Conservation (phyloP, 2,329 filamentous ascomycete species). For the Leptographium wingfieldii region DNA sequence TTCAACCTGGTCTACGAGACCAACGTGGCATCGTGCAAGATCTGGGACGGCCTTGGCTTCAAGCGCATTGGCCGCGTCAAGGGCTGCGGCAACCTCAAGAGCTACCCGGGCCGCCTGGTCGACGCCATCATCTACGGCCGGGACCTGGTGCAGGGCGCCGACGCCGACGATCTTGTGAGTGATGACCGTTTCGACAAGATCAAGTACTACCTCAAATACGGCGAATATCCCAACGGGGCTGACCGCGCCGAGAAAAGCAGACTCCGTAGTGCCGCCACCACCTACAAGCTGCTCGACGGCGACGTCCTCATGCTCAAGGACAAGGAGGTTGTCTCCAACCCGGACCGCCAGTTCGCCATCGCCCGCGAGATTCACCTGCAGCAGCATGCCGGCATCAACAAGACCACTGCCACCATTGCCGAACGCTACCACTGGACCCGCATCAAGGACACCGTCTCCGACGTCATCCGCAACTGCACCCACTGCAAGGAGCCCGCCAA, state of each 20-base stretch:
- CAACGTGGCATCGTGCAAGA: constrained; percentile 77
- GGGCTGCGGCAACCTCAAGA: constrained; percentile 55
- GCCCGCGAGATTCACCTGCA: constrained; percentile 61
- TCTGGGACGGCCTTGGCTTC: constrained; percentile 87
- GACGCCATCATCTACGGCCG: constrained; percentile 71
- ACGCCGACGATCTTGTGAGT: constrained; percentile 72
- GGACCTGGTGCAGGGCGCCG: constrained; percentile 41
- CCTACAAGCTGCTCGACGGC: constrained; percentile 72
- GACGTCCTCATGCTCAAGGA: constrained; percentile 93
- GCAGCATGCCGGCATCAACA: constrained; percentile 90
- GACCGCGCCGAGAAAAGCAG: constrained; percentile 93
- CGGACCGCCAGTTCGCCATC: constrained; percentile 81
- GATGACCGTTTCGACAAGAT: constrained; percentile 99
- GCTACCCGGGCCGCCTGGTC: constrained; percentile 54
- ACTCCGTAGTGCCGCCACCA: constrained; percentile 81
- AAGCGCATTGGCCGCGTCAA: constrained; percentile 81
- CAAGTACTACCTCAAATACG: constrained; percentile 89
- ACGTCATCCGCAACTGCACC: constrained; percentile 82
- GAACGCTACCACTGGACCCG: constrained; percentile 95
- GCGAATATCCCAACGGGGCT: constrained; percentile 83
- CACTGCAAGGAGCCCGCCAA: constrained; percentile 77
- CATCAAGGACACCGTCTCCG: constrained; percentile 93
- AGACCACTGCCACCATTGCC: constrained; percentile 87
- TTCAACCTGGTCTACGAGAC: constrained; percentile 94
- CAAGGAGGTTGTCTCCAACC: constrained; percentile 91